phyloP scores from a whole-genome alignment of 1,284 basidiomycete genomes.

The Anthracocystis walkeri region DNA sequence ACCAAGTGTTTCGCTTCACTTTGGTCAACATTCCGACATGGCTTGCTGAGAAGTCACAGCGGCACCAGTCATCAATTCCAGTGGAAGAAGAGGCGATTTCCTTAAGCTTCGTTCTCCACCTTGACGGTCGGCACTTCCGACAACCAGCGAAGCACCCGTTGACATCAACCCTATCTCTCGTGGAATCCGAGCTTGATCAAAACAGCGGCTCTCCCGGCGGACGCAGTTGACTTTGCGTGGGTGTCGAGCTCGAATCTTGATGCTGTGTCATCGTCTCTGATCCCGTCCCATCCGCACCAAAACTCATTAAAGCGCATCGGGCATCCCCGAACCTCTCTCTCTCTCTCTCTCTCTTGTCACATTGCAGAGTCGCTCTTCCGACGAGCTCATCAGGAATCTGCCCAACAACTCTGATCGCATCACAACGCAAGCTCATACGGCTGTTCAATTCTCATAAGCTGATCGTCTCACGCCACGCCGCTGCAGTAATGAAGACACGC shows the following conservation, averaged over 20 bases:
- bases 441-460: neutral
- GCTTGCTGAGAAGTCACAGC: neutral
- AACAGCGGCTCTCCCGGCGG: conserved; percentile 1
- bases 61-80: neutral
- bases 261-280: conserved; percentile 5
- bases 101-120: neutral
- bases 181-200: neutral
- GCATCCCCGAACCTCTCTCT: conserved; percentile 14
- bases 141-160: neutral
- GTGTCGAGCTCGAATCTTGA: conserved; percentile 1
- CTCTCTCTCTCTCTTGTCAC: conserved; percentile 2
- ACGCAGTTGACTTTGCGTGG: conserved; percentile 1
- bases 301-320: neutral
- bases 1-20: neutral
- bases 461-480: neutral
- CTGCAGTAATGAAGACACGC: neutral
- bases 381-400: neutral
- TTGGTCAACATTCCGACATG: neutral
- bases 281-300: conserved; percentile 20
- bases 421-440: neutral
- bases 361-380: neutral
- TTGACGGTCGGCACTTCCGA: conserved; percentile 4
- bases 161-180: conserved; percentile 1
- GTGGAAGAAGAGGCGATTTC: neutral
- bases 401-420: neutral